Evolutionary conservation across 2,329 filamentous ascomycete genomes (phyloP), one percentile per base, ranked within the genome.

Genomic region (Fusarium vanettenii): DNA sequence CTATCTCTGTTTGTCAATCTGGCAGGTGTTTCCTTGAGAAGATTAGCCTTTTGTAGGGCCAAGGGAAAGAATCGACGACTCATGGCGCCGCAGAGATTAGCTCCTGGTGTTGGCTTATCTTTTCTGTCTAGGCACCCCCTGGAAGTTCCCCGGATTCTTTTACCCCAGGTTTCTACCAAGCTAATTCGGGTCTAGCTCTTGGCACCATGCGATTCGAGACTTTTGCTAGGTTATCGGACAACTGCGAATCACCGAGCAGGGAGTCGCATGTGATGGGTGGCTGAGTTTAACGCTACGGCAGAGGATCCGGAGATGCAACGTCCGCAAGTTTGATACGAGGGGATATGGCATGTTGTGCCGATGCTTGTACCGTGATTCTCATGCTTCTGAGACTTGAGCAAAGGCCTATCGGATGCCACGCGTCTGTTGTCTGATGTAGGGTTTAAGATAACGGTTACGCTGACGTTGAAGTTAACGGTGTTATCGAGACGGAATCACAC

Each of bases 271-370:
- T 27, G 56, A 37, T 35, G 48, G 45, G 25, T 18, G 10, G 16
- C 35, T 41, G 56, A 60, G 56, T 60, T 60, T 22, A 7, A 35
- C 41, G 60, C 60, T 62, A 62, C 60, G 60, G 60, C 6, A 33
- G 60, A 50, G 60, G 25, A 25, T 50, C 60, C 60, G 60, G 9
- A 29, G 25, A 52, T 29, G 25, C 9, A 29, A 52, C 25, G 25
- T 52, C 48, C 25, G 25, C 33, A 14, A 27, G 43, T 48, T 48
- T 7, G 43, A 48, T 48, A 48, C 18, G 48, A 29, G 25, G 10
- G 22, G 16, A 52, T 18, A 52, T 52, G 48, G 25, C 48, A n/a
- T 29, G 48, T 48, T 48, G 43, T 48, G 22, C 43, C 20, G 43
- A 9, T 16, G 25, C n/a, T 50, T 29, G 48, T 45, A 50, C 18